Evolutionary conservation across 2,329 filamentous ascomycete species (phyloP).

Genomic region (Claviceps citrina): DNA sequence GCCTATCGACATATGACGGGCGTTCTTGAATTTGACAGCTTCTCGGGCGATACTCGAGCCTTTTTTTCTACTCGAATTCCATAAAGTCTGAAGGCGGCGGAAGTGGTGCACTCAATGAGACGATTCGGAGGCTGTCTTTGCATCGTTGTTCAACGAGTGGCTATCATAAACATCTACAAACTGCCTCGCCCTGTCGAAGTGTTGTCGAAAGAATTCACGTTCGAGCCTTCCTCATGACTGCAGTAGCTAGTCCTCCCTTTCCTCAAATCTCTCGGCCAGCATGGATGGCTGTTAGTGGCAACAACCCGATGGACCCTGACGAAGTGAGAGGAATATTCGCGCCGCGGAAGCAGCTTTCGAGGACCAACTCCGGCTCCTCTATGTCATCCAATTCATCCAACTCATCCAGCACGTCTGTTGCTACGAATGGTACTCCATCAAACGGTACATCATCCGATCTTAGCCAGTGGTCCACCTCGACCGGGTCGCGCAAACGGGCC

Average conservation of each 20-base stretch:
- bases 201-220: constrained; percentile 10
- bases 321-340: constrained; percentile 78
- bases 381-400: constrained; percentile 50
- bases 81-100: constrained; percentile 8
- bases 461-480: constrained; percentile 34
- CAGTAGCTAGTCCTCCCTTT: constrained; percentile 50
- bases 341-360: constrained; percentile 73
- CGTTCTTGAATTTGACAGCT: background rate
- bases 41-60: background rate
- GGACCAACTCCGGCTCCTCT: constrained; percentile 83
- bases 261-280: constrained; percentile 46
- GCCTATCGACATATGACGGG: background rate
- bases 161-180: constrained; percentile 6
- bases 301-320: constrained; percentile 62
- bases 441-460: constrained; percentile 44
- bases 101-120: constrained; percentile 10
- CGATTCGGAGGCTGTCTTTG: constrained; percentile 3
- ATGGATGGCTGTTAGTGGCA: constrained; percentile 46
- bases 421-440: constrained; percentile 42
- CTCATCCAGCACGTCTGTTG: constrained; percentile 37
- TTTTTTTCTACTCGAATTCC: background rate
- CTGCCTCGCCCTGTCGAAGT: constrained; percentile 8
- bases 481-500: constrained; percentile 34
- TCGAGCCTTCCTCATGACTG: constrained; percentile 42
- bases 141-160: background rate